phyloP scores from a whole-genome alignment of 306 rosid genomes.

The Mucuna pruriens region DNA sequence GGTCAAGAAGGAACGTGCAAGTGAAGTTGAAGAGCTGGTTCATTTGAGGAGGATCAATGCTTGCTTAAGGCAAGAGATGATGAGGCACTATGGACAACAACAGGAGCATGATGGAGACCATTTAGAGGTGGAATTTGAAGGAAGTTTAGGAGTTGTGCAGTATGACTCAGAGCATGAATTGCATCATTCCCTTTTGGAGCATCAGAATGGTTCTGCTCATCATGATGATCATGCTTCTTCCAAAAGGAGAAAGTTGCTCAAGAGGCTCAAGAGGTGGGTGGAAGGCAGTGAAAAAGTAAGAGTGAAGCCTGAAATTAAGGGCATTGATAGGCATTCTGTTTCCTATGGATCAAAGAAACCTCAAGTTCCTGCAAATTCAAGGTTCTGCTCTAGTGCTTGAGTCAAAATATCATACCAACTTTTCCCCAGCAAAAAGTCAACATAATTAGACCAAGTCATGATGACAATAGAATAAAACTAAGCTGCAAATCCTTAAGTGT shows the following conservation, averaged over 20 bases:
- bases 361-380: slow-evolving; percentile 39
- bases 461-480: neutral
- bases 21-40: slow-evolving; percentile 48
- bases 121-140: slow-evolving; percentile 42
- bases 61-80: slow-evolving; percentile 55
- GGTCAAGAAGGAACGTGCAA: slow-evolving; percentile 51
- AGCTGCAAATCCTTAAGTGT: neutral
- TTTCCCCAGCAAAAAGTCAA: neutral
- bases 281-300: slow-evolving; percentile 61
- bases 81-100: slow-evolving; percentile 42
- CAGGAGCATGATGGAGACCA: slow-evolving; percentile 26
- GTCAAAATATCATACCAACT: neutral
- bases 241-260: slow-evolving; percentile 54
- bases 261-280: slow-evolving; percentile 60
- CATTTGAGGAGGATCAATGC: slow-evolving; percentile 58
- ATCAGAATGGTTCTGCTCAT: slow-evolving; percentile 36
- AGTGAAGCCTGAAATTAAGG: slow-evolving; percentile 47
- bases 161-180: slow-evolving; percentile 51
- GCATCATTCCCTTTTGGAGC: slow-evolving; percentile 36
- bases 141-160: slow-evolving; percentile 21
- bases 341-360: slow-evolving; percentile 43
- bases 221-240: slow-evolving; percentile 32
- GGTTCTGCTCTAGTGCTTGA: slow-evolving; percentile 62
- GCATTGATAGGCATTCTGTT: slow-evolving; percentile 41
- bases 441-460: neutral